Percentiles rank a stretch among this genome's conserved stretches.
Evolutionary conservation across 768 basidiomycete genomes (phyloP).

Genomic region (Pisolithus albus): DNA sequence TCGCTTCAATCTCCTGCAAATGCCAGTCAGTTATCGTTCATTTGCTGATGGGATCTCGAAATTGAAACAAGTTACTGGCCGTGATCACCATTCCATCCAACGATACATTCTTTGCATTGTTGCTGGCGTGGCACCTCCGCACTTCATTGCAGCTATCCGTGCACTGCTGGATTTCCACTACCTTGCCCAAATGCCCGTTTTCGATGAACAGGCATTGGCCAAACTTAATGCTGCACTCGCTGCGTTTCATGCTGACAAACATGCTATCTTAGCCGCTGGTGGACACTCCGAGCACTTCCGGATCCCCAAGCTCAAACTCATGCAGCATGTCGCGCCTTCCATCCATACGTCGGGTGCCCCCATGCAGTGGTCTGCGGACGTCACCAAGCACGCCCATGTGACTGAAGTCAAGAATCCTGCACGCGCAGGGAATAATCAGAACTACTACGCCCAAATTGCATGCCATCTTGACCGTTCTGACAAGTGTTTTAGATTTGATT

Average conservation of each 20-base stretch:
- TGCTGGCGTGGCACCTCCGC: slow-evolving; percentile 24
- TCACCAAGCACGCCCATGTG: slow-evolving; percentile 3
- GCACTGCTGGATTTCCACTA: slow-evolving; percentile 34
- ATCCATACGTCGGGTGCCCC: neutral
- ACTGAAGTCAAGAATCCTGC: neutral
- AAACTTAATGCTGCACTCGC: slow-evolving; percentile 14
- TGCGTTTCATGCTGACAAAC: slow-evolving; percentile 31
- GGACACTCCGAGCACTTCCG: slow-evolving; percentile 7
- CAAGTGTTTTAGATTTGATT: neutral
- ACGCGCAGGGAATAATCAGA: slow-evolving; percentile 1
- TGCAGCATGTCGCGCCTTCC: slow-evolving; percentile 1
- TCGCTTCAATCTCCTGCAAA: slow-evolving; percentile 31
- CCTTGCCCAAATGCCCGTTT: slow-evolving; percentile 26
- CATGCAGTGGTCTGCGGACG: slow-evolving; percentile 7
- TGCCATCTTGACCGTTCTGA: neutral
- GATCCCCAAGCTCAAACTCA: slow-evolving; percentile 7
- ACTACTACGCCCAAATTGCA: slow-evolving; percentile 1
- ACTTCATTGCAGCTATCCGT: slow-evolving; percentile 27
- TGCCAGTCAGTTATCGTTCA: slow-evolving; percentile 27
- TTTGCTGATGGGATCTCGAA: slow-evolving; percentile 35
- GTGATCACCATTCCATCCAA: slow-evolving; percentile 33
- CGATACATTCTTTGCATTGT: slow-evolving; percentile 28
- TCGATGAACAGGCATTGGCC: slow-evolving; percentile 16
- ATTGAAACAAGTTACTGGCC: slow-evolving; percentile 36
- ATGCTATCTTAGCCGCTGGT: slow-evolving; percentile 24